Conservation (phyloP, 768 basidiomycete species). For the Roridomyces roridus region DNA sequence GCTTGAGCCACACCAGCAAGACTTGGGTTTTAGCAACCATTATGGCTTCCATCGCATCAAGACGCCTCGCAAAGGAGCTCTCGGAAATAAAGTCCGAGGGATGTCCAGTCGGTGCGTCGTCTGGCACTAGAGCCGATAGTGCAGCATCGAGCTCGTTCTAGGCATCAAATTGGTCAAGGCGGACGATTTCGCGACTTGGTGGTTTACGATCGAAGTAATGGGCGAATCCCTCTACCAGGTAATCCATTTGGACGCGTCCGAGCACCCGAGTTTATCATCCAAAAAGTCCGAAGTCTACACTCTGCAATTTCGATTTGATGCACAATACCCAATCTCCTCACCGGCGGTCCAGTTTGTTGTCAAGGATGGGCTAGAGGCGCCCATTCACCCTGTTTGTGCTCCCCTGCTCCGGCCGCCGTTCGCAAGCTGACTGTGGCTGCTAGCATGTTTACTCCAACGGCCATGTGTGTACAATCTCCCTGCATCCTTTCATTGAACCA, state of each 20-base stretch:
- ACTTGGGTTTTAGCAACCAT: too few species aligned
- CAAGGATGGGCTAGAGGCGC: slow-evolving; percentile 66
- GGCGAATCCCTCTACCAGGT: slow-evolving; percentile 85
- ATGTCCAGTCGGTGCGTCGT: slow-evolving; percentile 64
- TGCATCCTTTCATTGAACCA: slow-evolving; percentile 17
- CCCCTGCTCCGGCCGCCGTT: not conserved
- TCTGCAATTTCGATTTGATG: slow-evolving; percentile 82
- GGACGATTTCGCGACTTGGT: slow-evolving; percentile 81
- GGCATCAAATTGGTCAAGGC: slow-evolving; percentile 78
- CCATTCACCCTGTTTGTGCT: slow-evolving; percentile 75
- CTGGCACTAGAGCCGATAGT: not conserved
- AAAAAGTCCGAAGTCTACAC: slow-evolving; percentile 76
- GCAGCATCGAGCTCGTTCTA: slow-evolving; percentile 31
- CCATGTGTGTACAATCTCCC: slow-evolving; percentile 57
- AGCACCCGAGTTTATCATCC: not conserved
- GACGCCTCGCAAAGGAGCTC: slow-evolving; percentile 76
- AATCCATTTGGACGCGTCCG: slow-evolving; percentile 8
- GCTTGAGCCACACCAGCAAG: too few species aligned
- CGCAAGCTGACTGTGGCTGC: slow-evolving; percentile 15
- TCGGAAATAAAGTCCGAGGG: slow-evolving; percentile 69
- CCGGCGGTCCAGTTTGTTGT: slow-evolving; percentile 89
- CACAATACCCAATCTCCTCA: slow-evolving; percentile 84
- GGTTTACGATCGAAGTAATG: slow-evolving; percentile 81
- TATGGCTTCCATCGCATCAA: slow-evolving; percentile 69
- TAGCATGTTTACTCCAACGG: slow-evolving; percentile 91